phyloP scores from a whole-genome alignment of 805 yeast genomes.

The Soucietia sequanensis region DNA sequence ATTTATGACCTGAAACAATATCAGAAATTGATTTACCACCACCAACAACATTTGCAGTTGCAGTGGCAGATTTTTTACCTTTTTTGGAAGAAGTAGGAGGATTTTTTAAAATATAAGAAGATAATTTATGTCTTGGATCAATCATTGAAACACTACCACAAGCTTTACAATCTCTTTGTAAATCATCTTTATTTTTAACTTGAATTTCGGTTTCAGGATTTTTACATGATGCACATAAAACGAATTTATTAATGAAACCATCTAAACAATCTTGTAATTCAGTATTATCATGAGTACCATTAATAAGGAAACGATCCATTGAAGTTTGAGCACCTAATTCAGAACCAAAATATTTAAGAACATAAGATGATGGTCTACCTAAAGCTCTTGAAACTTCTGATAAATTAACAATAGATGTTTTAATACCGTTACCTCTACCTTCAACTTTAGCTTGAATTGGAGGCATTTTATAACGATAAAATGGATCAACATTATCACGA shows the following conservation, averaged over 20 bases:
- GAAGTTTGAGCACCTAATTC: conserved; percentile 97
- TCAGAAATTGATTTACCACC: conserved; percentile 81
- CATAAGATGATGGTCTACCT: conserved; percentile 88
- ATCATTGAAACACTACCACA: conserved; percentile 88
- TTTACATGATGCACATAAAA: conserved; percentile 90
- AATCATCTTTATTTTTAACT: conserved; percentile 67
- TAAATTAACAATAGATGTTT: conserved; percentile 87
- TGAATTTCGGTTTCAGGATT: conserved; percentile 96
- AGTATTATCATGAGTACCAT: conserved; percentile 89
- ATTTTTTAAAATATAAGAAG: conserved; percentile 85
- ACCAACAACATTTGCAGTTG: conserved; percentile 85
- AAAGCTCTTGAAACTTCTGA: conserved; percentile 93
- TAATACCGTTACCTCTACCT: conserved; percentile 99
- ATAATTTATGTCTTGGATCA: conserved; percentile 82
- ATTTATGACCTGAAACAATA: conserved; percentile 56
- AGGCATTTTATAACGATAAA: conserved; percentile 99
- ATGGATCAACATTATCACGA: conserved; percentile 96
- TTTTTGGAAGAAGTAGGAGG: conserved; percentile 67
- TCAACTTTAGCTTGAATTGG: conserved; percentile 94
- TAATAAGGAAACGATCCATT: conserved; percentile 80
- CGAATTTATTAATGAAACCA: conserved; percentile 90
- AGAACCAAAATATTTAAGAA: conserved; percentile 91
- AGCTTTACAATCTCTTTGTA: conserved; percentile 95
- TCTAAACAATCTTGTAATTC: conserved; percentile 93
- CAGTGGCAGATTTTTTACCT: conserved; percentile 81